These are phyloP conservation scores for Lophium mytilinum DNA, from an alignment of 495 filamentous ascomycete species.

Conservation along the genomic window DNA sequence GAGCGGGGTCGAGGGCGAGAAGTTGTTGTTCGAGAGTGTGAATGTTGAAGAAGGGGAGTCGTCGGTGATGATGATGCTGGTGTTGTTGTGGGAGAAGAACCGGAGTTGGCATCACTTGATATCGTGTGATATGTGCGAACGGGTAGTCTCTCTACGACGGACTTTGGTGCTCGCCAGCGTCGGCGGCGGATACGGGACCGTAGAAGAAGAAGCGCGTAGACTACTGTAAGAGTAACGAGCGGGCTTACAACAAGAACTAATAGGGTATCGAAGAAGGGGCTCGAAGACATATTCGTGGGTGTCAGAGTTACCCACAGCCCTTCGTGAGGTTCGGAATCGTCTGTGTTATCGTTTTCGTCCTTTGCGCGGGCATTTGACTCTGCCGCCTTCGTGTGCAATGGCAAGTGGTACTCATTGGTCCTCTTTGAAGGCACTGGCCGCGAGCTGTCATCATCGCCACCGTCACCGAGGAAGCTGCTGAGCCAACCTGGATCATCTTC, in stretches of 20 bases:
- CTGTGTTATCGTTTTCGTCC: slow-evolving; percentile 1
- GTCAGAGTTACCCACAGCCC: slow-evolving; percentile 95
- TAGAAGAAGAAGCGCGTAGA: slow-evolving; percentile 81
- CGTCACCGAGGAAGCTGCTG: slow-evolving; percentile 1
- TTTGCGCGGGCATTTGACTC: not conserved
- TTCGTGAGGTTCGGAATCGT: slow-evolving; percentile 49
- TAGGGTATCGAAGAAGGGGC: slow-evolving; percentile 92
- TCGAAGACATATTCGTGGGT: slow-evolving; percentile 81
- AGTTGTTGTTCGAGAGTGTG: slow-evolving; percentile 19
- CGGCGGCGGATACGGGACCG: slow-evolving; percentile 83
- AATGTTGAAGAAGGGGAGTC: slow-evolving; percentile 57
- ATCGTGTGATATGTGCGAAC: slow-evolving; percentile 91
- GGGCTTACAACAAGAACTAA: slow-evolving; percentile 89
- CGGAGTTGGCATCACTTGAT: slow-evolving; percentile 48
- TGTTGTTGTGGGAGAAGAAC: slow-evolving; percentile 47
- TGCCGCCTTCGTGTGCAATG: not conserved
- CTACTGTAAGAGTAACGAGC: slow-evolving; percentile 81
- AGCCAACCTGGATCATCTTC: slow-evolving; percentile 19
- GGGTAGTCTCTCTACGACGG: slow-evolving; percentile 87
- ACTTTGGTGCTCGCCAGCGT: slow-evolving; percentile 93
- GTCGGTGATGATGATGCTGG: slow-evolving; percentile 57
- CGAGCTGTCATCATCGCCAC: slow-evolving; percentile 6
- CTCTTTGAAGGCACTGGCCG: not conserved
- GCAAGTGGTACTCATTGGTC: not conserved
- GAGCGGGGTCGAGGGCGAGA: slow-evolving; percentile 53